phyloP scores from a whole-genome alignment of 78 protist genomes.

The Diacronema lutheri region DNA sequence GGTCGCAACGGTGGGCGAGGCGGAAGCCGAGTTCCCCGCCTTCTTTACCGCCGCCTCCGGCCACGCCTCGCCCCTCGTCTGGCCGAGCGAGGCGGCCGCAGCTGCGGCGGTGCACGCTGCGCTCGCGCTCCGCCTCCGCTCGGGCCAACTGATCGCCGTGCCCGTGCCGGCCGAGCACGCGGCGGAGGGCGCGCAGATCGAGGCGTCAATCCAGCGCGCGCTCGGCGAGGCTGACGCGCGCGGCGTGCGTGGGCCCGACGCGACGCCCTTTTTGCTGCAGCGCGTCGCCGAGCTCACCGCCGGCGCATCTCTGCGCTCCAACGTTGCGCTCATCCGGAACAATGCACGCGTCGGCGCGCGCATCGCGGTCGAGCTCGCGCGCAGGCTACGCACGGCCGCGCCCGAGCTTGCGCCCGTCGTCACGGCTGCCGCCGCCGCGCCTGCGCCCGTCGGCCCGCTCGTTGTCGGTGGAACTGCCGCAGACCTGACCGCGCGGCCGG shows the following conservation, averaged over 20 bases:
- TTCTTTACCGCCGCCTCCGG: conserved; percentile 65
- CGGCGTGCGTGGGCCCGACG: conserved; percentile 68
- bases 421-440: neutral
- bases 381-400: neutral
- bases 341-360: conserved; percentile 86
- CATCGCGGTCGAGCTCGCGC: conserved; percentile 46
- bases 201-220: conserved; percentile 57
- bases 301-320: conserved; percentile 77
- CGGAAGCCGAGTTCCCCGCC: conserved; percentile 75
- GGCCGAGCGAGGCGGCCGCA: neutral
- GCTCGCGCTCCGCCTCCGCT: neutral
- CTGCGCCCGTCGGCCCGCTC: neutral
- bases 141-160: conserved; percentile 2
- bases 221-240: conserved; percentile 36
- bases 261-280: conserved; percentile 88
- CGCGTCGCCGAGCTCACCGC: conserved; percentile 26
- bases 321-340: conserved; percentile 73
- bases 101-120: neutral
- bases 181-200: conserved; percentile 37
- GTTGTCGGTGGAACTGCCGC: neutral
- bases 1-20: conserved; percentile 50
- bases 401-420: neutral
- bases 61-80: conserved; percentile 4
- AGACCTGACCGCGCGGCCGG: neutral
- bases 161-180: conserved; percentile 73